Evolutionary conservation across 2,329 filamentous ascomycete species (phyloP), one percentile per base, ranked within the genome.

Genomic region (Sclerotinia glacialis): DNA sequence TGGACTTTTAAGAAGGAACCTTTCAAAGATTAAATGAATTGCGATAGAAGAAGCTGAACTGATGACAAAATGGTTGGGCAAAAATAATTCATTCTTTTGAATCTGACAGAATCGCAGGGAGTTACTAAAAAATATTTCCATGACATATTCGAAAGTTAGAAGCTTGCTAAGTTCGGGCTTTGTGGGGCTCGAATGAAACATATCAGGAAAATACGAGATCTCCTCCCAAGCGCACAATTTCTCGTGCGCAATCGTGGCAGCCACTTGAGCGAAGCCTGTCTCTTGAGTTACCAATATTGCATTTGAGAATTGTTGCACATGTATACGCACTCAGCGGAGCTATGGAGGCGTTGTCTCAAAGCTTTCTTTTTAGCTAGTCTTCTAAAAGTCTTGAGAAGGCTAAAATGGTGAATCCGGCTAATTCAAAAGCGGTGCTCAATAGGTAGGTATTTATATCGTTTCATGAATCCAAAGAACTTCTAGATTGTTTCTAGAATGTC

Each of bases 341-440:
- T 28, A 21, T 28, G 14, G 2, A 47, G 42, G 14, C 49, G 14
- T 2, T 49, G 14, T 61, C 31, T 37, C 16, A 21, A 18, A 11
- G 14, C 1, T 47, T 16, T 46, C 40, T n/a, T 61, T 12, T 1
- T 40, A 40, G 9, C 31, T 21, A 14, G 21, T n/a, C n/a, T 23
- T 47, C 28, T 40, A 18, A 31, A 50, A 49, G 46, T 23, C 16
- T 61, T 7, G 58, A 49, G 40, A 34, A 23, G 26, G 26, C 12
- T 60, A 21, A 23, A 34, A 37, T 61, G 58, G 4, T n/a, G 31
- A 49, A 61, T 21, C 49, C 44, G 44, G 31, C 44, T 49, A 49
- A 61, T 37, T 28, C 31, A 40, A 61, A 61, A 61, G 31, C n/a
- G 58, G 58, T 18, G n/a, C 44, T 50, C 44, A 61, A 61, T 40